These are phyloP conservation scores for Salix koriyanagi DNA, from an alignment of 345 rosid genomes.

Conservation along the genomic window DNA sequence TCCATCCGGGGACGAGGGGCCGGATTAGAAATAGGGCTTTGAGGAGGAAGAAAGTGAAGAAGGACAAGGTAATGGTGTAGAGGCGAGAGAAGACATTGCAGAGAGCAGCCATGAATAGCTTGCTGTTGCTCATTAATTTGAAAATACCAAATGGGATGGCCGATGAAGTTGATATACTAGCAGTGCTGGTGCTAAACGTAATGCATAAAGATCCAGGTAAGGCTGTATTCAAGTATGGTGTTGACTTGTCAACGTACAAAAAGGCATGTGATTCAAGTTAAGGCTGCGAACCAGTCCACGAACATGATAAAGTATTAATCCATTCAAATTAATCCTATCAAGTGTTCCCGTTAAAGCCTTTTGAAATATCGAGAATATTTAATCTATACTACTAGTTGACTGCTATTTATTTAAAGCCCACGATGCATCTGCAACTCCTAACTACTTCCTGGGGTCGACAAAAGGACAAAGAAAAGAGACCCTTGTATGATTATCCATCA, in stretches of 20 bases:
- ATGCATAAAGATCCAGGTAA: background rate
- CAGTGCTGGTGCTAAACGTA: background rate
- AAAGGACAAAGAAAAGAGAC: no score
- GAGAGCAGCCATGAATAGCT: slow-evolving; percentile 32
- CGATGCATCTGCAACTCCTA: background rate
- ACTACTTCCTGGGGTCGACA: background rate
- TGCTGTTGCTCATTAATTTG: background rate
- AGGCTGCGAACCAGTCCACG: background rate
- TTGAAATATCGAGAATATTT: background rate
- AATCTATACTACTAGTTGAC: background rate
- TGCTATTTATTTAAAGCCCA: background rate
- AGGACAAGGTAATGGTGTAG: slow-evolving; percentile 25
- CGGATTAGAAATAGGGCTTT: slow-evolving; percentile 24
- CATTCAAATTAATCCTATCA: background rate
- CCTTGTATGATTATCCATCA: no score
- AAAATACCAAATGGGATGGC: background rate
- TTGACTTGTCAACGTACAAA: background rate
- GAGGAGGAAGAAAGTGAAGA: slow-evolving; percentile 31
- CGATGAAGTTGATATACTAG: background rate
- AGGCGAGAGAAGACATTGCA: slow-evolving; percentile 24
- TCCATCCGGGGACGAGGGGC: slow-evolving; percentile 13
- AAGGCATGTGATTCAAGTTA: background rate
- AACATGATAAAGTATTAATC: no score
- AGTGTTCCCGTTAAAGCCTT: background rate
- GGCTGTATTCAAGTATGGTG: background rate